A percentile compares a stretch with the other conserved stretches of the same genome.
Evolutionary conservation across 768 basidiomycete genomes (phyloP).

Genomic region (Fibroporia radiculosa): DNA sequence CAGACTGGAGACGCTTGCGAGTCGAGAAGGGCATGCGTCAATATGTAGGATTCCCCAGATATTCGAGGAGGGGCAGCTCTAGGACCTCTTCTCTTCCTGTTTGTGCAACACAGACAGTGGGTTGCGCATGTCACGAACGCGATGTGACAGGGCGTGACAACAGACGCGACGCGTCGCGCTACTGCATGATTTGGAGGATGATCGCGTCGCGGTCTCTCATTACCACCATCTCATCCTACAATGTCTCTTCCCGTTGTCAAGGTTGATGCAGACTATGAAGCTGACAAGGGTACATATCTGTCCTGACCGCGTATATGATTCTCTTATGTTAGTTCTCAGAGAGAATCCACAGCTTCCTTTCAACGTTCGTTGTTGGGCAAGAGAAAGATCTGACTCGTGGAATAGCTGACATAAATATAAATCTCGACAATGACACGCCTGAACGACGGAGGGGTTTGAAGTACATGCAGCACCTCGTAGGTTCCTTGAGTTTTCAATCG

Average conservation of each 20-base stretch:
- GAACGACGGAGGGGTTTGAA: conserved; percentile 43
- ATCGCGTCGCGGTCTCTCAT: conserved; percentile 19
- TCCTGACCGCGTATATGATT: neutral
- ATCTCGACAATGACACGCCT: conserved; percentile 36
- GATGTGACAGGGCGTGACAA: neutral
- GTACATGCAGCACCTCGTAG: conserved; percentile 80
- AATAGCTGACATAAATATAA: conserved; percentile 65
- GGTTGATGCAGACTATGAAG: conserved; percentile 57
- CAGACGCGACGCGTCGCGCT: conserved; percentile 13
- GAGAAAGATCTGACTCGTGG: conserved; percentile 59
- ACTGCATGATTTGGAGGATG: no score
- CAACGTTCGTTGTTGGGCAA: conserved; percentile 50
- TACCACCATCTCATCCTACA: conserved; percentile 20
- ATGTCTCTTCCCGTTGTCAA: conserved; percentile 64
- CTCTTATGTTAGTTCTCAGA: conserved; percentile 30
- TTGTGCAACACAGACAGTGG: no score
- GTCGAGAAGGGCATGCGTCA: no score
- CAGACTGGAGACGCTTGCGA: no score
- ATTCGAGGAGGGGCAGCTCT: no score
- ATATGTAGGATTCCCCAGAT: no score
- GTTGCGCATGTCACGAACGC: no score
- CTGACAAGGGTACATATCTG: conserved; percentile 52
- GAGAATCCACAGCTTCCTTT: conserved; percentile 63
- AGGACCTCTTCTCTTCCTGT: no score
- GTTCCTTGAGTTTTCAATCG: conserved; percentile 16